Conservation (phyloP, 1,284 basidiomycete genomes). For the Ceratobasidium sp. region DNA sequence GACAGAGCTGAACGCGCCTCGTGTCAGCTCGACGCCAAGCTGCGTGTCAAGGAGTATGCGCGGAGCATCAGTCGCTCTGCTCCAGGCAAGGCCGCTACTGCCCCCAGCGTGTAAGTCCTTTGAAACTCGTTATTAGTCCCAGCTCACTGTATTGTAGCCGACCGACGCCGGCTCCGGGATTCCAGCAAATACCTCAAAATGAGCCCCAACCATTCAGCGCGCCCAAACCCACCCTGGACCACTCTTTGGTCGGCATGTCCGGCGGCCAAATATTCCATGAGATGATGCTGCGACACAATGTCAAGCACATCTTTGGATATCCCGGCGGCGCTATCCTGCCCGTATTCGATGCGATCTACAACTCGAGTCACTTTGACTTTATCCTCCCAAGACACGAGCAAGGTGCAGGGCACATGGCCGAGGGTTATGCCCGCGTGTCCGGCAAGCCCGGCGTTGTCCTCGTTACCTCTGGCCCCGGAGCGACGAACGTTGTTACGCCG, state of each 20-base stretch:
- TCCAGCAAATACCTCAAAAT: constrained; percentile 67
- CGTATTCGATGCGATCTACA: constrained; percentile 98
- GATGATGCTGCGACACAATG: constrained; percentile 97
- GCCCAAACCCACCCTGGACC: constrained; percentile 56
- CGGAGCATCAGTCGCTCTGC: constrained; percentile 72
- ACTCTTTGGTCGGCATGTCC: constrained; percentile 90
- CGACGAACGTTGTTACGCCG: constrained; percentile 96
- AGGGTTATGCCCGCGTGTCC: constrained; percentile 96
- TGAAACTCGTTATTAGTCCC: neutral
- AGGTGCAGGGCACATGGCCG: constrained; percentile 98
- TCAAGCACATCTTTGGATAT: constrained; percentile 98
- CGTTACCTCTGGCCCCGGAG: constrained; percentile 97
- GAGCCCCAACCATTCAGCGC: constrained; percentile 25
- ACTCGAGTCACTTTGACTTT: constrained; percentile 95
- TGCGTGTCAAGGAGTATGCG: constrained; percentile 70
- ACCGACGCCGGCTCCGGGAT: constrained; percentile 66
- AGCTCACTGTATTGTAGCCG: constrained; percentile 55
- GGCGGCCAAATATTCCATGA: constrained; percentile 99
- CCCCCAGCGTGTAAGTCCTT: constrained; percentile 61
- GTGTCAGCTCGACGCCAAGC: constrained; percentile 50
- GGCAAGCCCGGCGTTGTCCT: constrained; percentile 98
- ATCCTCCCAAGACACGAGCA: constrained; percentile 97
- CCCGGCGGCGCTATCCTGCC: constrained; percentile 98
- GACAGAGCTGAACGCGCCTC: constrained; percentile 20
- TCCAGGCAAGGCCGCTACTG: constrained; percentile 60